These are phyloP conservation scores for Vicia sativa DNA, from an alignment of 306 rosid species.

Conservation along the genomic window DNA sequence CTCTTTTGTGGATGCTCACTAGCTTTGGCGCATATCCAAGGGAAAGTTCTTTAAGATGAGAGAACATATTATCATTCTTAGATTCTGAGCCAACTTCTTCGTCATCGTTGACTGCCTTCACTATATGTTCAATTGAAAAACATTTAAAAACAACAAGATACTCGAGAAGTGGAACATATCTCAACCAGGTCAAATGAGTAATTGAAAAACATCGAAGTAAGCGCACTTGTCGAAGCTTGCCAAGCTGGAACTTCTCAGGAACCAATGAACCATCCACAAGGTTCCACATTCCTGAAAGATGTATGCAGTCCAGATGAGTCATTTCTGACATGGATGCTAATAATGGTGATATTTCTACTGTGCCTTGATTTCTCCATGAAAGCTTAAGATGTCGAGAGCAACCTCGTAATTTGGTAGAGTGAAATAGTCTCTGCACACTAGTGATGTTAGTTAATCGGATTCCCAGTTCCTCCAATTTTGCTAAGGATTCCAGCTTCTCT, in stretches of 20 bases:
- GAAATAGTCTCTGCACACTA: not conserved
- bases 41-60: not conserved
- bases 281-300: rapidly evolving
- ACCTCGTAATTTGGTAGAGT: not conserved
- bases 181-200: constrained; percentile 38
- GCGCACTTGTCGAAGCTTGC: not conserved
- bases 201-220: not conserved
- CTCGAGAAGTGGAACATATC: constrained; percentile 16
- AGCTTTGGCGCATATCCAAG: rapidly evolving
- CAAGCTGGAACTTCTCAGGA: not conserved
- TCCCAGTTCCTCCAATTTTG: constrained; percentile 9
- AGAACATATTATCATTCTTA: not conserved
- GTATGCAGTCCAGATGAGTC: not conserved
- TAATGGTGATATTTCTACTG: constrained; percentile 9
- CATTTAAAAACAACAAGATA: rapidly evolving
- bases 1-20: constrained; percentile 11
- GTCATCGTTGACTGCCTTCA: constrained; percentile 12
- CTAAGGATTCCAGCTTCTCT: constrained; percentile 18
- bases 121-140: not conserved
- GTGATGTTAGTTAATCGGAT: not conserved
- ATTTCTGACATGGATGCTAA: not conserved
- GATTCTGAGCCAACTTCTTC: not conserved
- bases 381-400: not conserved
- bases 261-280: not conserved
- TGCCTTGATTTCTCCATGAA: not conserved